Evolutionary conservation across 2,329 filamentous ascomycete species (phyloP), one percentile per base, ranked within the genome.

Genomic region (Arthrobotrys conoides): DNA sequence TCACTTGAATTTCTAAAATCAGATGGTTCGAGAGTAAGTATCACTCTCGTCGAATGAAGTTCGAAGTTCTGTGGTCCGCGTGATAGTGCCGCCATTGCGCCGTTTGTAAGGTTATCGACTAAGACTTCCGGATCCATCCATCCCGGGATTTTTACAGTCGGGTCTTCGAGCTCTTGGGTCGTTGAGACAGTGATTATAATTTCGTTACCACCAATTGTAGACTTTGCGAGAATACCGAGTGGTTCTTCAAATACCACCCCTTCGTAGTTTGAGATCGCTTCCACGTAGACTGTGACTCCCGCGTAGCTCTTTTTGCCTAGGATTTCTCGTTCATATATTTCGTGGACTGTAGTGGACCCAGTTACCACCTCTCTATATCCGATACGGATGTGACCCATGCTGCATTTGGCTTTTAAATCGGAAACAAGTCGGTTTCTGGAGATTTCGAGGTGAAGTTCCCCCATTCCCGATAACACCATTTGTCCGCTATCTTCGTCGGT

Each of bases 401-500:
- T 90, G 80, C 87, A 94, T 88, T 90, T 97, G 84, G 87, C 93
- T 84, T 96, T 97, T 85, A 97, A 91, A 83, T 97, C 93, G 66
- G 93, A 92, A 80, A 96, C 90, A 9, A 99, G 89, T 51, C 94
- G 90, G 84, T 98, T 93, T 63, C 93, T 87, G 0, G 95, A 94
- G 61, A 99, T 96, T 82, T 99, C 96, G 0, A 99, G 88, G 84
- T 99, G 96, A 30, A 99, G 88, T 82, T 97, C 93, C 6, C 96
- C 96, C 96, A 99, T 98, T 3, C 96, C 96, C 67, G 94, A 94
- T 0, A 99, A 88, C 36, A 97, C 91, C 57, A 96, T 97, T 83
- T 97, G 94, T 1, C 96, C 96, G 0, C 93, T 94, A 83, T 97
- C 96, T 79, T 95, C 90, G 82, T 98, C 93, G 33, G 93, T 87